Conservation (phyloP, 768 basidiomycete genomes). For the Boletellus ananas region DNA sequence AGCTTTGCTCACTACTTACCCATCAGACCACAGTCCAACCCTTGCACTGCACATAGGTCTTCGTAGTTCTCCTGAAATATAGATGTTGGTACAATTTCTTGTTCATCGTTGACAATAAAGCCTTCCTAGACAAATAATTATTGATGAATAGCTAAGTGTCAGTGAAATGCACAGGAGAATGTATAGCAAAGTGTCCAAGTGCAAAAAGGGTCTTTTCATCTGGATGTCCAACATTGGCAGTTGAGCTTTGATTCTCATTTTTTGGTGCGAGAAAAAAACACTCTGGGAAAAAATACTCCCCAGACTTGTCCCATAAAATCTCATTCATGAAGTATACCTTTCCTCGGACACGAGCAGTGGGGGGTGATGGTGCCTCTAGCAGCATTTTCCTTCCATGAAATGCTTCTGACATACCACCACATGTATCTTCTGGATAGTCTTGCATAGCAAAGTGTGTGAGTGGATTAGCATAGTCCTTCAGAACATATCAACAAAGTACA, state of each 20-base stretch:
- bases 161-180: too few relatives aligned
- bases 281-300: slow-evolving; percentile 7
- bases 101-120: not conserved
- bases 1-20: too few relatives aligned
- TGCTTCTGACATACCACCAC: slow-evolving; percentile 15
- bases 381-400: slow-evolving; percentile 29
- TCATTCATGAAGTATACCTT: slow-evolving; percentile 19
- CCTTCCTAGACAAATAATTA: too few relatives aligned
- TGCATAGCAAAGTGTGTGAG: slow-evolving; percentile 10
- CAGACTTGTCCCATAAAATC: not conserved
- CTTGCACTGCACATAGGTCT: not conserved
- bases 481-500: too few relatives aligned
- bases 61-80: not conserved
- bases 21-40: not conserved
- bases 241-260: too few relatives aligned
- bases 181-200: too few relatives aligned
- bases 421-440: slow-evolving; percentile 8
- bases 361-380: not conserved
- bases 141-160: too few relatives aligned
- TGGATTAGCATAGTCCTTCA: slow-evolving; percentile 27
- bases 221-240: too few relatives aligned
- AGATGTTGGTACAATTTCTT: not conserved
- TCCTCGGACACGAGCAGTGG: not conserved
- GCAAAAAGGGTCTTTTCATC: too few relatives aligned
- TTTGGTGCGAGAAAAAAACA: not conserved